Percentiles rank a stretch among this genome's conserved stretches.
phyloP scores from a whole-genome alignment of 2,329 filamentous ascomycete species.

The Microsporum ferrugineum region DNA sequence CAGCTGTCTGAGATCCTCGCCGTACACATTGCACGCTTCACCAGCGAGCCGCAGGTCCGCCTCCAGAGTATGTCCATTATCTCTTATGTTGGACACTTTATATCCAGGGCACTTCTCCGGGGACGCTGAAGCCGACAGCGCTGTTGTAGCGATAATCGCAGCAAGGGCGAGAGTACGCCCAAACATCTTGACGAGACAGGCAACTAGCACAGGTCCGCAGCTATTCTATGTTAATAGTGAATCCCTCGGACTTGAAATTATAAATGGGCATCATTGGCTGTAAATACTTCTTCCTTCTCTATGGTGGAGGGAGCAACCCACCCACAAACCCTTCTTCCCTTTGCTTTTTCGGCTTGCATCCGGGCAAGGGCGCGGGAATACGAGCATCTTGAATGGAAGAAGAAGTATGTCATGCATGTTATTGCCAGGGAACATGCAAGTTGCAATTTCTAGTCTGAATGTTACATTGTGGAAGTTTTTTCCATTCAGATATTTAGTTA shows the following conservation, averaged over 20 bases:
- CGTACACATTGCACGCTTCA: slow-evolving; percentile 46
- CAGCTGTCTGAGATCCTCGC: slow-evolving; percentile 42
- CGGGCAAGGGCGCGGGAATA: not conserved
- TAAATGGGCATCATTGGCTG: not conserved
- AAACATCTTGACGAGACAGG: not conserved
- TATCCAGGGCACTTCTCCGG: slow-evolving; percentile 15
- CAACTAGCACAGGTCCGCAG: not conserved
- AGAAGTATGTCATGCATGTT: too few species aligned
- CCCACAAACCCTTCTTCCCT: not conserved
- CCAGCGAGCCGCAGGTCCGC: slow-evolving; percentile 60
- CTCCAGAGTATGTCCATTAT: slow-evolving; percentile 39
- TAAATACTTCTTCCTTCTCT: not conserved
- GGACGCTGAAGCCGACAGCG: not conserved
- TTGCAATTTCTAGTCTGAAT: too few species aligned
- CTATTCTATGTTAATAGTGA: not conserved
- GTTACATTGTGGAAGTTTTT: too few species aligned
- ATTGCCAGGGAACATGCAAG: too few species aligned
- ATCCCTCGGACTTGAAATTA: not conserved
- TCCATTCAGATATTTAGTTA: too few species aligned
- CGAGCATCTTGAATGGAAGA: not conserved
- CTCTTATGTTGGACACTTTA: slow-evolving; percentile 10
- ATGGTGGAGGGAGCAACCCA: not conserved
- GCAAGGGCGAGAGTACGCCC: not conserved
- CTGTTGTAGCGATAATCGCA: slow-evolving; percentile 4
- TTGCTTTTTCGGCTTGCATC: slow-evolving; percentile 7